Percentiles rank a stretch among this genome's conserved stretches.
phyloP scores from a whole-genome alignment of 371 early-diverging fungal genomes.

The Apophysomyces ossiformis region DNA sequence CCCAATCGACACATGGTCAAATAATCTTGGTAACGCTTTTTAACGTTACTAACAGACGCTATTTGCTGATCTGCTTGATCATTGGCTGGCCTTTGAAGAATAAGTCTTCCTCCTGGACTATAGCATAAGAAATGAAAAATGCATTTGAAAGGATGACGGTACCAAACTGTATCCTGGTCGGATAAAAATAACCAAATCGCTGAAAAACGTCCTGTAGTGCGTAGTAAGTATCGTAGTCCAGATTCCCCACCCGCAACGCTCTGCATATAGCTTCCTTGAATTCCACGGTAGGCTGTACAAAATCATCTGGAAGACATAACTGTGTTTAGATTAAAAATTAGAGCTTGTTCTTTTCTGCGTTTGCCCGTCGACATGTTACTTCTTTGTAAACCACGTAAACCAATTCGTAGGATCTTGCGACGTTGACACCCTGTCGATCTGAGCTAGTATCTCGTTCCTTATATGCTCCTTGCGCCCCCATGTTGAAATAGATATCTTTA shows the following conservation, averaged over 20 bases:
- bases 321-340: neutral
- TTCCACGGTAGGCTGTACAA: neutral
- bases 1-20: too few species aligned
- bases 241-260: neutral
- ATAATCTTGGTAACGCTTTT: too few species aligned
- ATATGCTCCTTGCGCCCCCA: neutral
- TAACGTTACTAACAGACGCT: too few species aligned
- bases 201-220: neutral
- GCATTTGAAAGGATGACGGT: neutral
- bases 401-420: neutral
- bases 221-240: neutral
- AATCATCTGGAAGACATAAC: neutral
- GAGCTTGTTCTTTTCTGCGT: neutral
- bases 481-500: neutral
- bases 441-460: neutral
- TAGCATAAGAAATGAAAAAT: neutral
- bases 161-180: neutral
- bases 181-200: neutral
- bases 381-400: neutral
- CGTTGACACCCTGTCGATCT: neutral
- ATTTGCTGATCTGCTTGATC: too few species aligned
- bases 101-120: neutral
- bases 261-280: conserved; percentile 1
- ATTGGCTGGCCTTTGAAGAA: neutral
- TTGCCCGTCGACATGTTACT: neutral